These are phyloP conservation scores for Penicillium subrubescens DNA, from an alignment of 495 filamentous ascomycete species.

Conservation along the genomic window DNA sequence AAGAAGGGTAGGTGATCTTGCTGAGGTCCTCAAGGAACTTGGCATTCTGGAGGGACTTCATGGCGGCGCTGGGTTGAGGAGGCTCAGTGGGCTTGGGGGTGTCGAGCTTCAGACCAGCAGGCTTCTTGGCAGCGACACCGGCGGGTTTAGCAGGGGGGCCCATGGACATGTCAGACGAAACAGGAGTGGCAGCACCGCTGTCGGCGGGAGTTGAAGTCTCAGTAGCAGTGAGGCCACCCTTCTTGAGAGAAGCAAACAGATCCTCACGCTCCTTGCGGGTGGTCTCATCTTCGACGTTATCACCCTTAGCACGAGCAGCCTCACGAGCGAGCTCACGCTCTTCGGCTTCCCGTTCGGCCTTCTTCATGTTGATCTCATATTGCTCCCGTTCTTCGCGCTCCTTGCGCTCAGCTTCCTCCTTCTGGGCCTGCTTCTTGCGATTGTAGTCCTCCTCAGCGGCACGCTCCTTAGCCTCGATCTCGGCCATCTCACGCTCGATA, in stretches of 20 bases:
- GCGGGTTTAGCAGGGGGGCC: conserved; percentile 56
- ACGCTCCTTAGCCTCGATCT: conserved; percentile 61
- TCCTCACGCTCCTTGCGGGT: conserved; percentile 47
- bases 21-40: conserved; percentile 75
- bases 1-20: conserved; percentile 71
- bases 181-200: conserved; percentile 58
- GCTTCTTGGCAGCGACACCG: conserved; percentile 64
- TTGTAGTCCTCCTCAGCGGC: conserved; percentile 62
- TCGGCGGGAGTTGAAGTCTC: conserved; percentile 54
- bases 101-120: conserved; percentile 79
- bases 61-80: conserved; percentile 84
- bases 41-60: conserved; percentile 86
- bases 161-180: conserved; percentile 57
- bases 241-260: conserved; percentile 60
- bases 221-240: conserved; percentile 47
- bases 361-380: conserved; percentile 58
- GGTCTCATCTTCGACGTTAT: conserved; percentile 41
- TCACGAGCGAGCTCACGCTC: conserved; percentile 55
- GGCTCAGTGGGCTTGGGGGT: conserved; percentile 83
- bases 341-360: conserved; percentile 59
- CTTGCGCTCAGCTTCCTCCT: conserved; percentile 64
- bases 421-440: conserved; percentile 60
- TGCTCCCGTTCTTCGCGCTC: conserved; percentile 51
- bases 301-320: conserved; percentile 43
- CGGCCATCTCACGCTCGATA: conserved; percentile 53